Conservation (phyloP, 805 yeast genomes). For the Ogataea philodendri region DNA sequence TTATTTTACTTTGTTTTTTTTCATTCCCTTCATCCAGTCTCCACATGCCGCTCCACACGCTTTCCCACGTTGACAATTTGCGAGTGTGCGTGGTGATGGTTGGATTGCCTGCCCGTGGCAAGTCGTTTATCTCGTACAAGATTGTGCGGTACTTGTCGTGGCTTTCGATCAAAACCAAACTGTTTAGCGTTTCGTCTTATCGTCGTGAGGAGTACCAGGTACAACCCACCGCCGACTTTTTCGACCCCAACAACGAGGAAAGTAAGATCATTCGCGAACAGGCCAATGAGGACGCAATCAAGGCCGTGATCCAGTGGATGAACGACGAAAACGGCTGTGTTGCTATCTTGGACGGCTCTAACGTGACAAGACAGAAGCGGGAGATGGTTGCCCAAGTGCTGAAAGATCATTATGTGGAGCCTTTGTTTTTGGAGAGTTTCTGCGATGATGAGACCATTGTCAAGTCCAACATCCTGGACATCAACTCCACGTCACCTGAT, state of each 20-base stretch:
- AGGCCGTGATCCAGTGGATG: slow-evolving; percentile 87
- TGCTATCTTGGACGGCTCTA: slow-evolving; percentile 92
- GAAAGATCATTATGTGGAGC: slow-evolving; percentile 68
- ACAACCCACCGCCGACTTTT: slow-evolving; percentile 74
- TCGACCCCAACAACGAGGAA: slow-evolving; percentile 62
- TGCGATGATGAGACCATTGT: slow-evolving; percentile 82
- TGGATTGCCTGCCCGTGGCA: slow-evolving; percentile 89
- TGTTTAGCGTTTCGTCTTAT: slow-evolving; percentile 87
- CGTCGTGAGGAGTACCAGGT: slow-evolving; percentile 60
- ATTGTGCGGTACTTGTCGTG: slow-evolving; percentile 89
- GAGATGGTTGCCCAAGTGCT: slow-evolving; percentile 54
- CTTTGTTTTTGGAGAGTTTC: slow-evolving; percentile 89
- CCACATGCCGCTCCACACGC: slow-evolving; percentile 54
- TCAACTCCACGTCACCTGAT: slow-evolving; percentile 84
- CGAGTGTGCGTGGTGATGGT: slow-evolving; percentile 87
- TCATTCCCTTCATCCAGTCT: background rate
- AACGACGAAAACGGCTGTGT: slow-evolving; percentile 77
- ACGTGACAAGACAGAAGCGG: slow-evolving; percentile 75
- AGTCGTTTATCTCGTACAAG: slow-evolving; percentile 90
- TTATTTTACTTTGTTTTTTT: slow-evolving; percentile 1
- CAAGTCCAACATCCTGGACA: slow-evolving; percentile 77
- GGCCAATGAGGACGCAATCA: slow-evolving; percentile 70
- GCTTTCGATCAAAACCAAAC: slow-evolving; percentile 82
- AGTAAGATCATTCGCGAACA: slow-evolving; percentile 62
- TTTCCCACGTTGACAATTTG: slow-evolving; percentile 63